Base-by-base conservation (phyloP, 1,139 yeast species). In the Geotrichum cucujoidarum region DNA sequence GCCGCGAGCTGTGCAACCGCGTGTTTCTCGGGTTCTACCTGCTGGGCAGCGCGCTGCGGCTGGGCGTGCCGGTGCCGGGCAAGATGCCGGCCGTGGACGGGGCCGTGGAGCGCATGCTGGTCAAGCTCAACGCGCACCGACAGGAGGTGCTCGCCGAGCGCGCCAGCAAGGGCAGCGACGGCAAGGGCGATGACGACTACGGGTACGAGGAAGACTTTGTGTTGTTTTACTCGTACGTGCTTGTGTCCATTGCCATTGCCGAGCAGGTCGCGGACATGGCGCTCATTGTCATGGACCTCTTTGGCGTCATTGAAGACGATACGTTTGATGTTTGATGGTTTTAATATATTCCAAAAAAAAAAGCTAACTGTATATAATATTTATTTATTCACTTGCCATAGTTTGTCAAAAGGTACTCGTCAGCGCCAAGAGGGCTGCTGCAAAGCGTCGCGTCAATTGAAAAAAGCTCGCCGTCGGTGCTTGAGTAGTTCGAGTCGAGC, bases 41-140 rank as follows among this genome's bases (percentile, higher is more conserved):
- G 79, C 73, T 85, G 11, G 83, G 95, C 2, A 80, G 92, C 30
- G 85, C 95, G 0, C 72, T 86, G 70, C 75, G 79, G 48, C 68
- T 87, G 21, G 89, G 89, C 2, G 78, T 85, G 53, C 95, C 95
- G 1, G 63, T 85, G 25, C 94, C 95, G 0, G 77, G 75, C 31
- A 81, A 81, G 56, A 82, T 90, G 3, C 94, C 94, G 0, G 80
- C 88, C 0, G 82, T 88, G 0, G 86, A 79, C 44, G 86, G 82
- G 61, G 84, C 95, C 0, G 78, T 81, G 58, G 87, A 82, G 54
- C 67, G 90, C 32, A 72, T 86, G 69, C 70, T 85, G 56, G 75
- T 73, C 41, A 84, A 83, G 57, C 69, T 85, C 55, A 66, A 62
- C 49, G 63, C 59, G 36, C 62, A 56, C 47, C 59, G 73, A 16